A percentile compares a stretch with the other conserved stretches of the same genome.
phyloP scores from a whole-genome alignment of 257 asterid genomes.

The Solanum etuberosum region DNA sequence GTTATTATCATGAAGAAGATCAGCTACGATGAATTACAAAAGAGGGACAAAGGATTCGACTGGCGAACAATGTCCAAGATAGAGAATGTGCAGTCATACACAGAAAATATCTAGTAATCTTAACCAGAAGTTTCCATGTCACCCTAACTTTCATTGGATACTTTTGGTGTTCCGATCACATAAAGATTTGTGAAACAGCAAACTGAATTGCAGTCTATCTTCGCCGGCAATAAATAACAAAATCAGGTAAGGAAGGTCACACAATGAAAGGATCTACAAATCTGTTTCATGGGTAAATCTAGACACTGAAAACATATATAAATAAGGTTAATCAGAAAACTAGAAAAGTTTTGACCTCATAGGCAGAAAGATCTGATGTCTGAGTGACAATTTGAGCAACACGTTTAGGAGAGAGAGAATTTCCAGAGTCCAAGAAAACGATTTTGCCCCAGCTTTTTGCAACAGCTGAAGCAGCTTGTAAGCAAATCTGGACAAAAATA shows the following conservation, averaged over 20 bases:
- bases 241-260: not conserved
- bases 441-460: constrained; percentile 47
- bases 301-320: not conserved
- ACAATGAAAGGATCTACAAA: not conserved
- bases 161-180: not conserved
- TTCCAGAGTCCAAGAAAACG: constrained; percentile 70
- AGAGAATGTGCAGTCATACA: not conserved
- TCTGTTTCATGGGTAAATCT: not conserved
- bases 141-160: not conserved
- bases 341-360: constrained; percentile 24
- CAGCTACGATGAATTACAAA: not conserved
- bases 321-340: not conserved
- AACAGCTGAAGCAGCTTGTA: constrained; percentile 52
- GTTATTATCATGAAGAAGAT: not conserved
- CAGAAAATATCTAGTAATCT: not conserved
- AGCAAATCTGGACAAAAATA: constrained; percentile 46
- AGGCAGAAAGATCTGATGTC: constrained; percentile 20
- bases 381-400: constrained; percentile 44
- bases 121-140: not conserved
- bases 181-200: not conserved
- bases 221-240: not conserved
- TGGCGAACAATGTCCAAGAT: not conserved
- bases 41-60: not conserved
- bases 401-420: constrained; percentile 75
- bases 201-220: not conserved